Evolutionary conservation across 2,329 filamentous ascomycete species (phyloP).

Genomic region (Botrytis aclada): DNA sequence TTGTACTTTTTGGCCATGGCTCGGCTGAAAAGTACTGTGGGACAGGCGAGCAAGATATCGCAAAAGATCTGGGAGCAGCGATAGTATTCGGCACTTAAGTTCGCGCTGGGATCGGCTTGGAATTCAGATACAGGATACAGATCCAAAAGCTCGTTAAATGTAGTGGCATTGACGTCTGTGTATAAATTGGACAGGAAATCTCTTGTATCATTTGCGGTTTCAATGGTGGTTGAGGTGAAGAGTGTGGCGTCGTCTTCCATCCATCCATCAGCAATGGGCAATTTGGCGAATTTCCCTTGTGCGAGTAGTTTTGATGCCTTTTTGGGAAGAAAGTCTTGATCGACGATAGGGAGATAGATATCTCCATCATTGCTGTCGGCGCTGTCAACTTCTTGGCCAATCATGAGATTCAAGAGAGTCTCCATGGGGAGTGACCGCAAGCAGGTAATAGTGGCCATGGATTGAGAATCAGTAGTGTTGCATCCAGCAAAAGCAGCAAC

Average conservation of each 20-base stretch:
- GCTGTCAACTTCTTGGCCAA: constrained; percentile 41
- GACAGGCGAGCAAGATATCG: constrained; percentile 51
- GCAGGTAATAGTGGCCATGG: constrained; percentile 44
- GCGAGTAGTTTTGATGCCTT: constrained; percentile 43
- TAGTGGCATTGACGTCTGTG: constrained; percentile 38
- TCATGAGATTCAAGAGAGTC: constrained; percentile 44
- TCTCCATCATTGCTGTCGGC: constrained; percentile 50
- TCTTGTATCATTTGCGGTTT: constrained; percentile 41
- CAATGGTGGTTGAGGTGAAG: constrained; percentile 43
- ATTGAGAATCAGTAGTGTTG: constrained; percentile 42
- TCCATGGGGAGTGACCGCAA: constrained; percentile 45
- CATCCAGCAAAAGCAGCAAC: constrained; percentile 46
- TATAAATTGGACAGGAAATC: constrained; percentile 43
- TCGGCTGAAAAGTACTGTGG: constrained; percentile 44
- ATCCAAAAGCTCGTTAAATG: constrained; percentile 43
- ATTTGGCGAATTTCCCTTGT: constrained; percentile 43
- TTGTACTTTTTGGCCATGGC: constrained; percentile 38
- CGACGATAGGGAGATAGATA: constrained; percentile 49
- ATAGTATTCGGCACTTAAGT: constrained; percentile 48
- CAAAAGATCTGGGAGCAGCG: constrained; percentile 49
- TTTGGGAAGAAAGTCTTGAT: constrained; percentile 49
- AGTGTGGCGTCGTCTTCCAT: constrained; percentile 45
- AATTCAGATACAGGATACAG: constrained; percentile 53
- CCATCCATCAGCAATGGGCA: constrained; percentile 45
- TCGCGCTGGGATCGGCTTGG: constrained; percentile 38